phyloP scores from a whole-genome alignment of 2,329 filamentous ascomycete species.

The Fusarium longipes region DNA sequence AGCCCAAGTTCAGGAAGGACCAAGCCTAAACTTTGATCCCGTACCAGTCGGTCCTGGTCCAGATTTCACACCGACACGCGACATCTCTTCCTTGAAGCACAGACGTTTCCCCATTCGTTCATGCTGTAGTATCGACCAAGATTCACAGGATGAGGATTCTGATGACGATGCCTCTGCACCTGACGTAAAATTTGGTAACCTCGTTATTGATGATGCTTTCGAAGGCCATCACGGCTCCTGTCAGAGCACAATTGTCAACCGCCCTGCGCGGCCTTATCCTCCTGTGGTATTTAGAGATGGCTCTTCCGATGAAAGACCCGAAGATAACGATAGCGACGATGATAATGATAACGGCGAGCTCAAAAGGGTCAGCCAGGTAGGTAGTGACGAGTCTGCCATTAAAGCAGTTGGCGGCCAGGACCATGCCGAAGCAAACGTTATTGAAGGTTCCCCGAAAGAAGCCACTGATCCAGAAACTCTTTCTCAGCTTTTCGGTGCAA shows the following conservation, averaged over 20 bases:
- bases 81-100: neutral
- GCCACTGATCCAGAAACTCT: neutral
- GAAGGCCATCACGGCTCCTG: neutral
- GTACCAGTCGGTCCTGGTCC: neutral
- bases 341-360: neutral
- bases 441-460: neutral
- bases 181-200: neutral
- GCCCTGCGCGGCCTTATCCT: too few relatives aligned
- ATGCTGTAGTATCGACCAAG: neutral
- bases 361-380: neutral
- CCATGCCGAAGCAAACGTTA: neutral
- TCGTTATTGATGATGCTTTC: neutral
- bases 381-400: neutral
- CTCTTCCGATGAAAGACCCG: neutral
- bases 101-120: neutral
- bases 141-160: neutral
- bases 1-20: neutral
- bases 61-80: neutral
- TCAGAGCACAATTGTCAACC: neutral
- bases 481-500: neutral
- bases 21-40: neutral
- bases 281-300: neutral
- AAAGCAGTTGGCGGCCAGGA: neutral
- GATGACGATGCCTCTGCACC: neutral
- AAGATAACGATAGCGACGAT: neutral